These are phyloP conservation scores for Trebouxiophyceae sp. DNA, from an alignment of 163 green algal species.

Conservation along the genomic window DNA sequence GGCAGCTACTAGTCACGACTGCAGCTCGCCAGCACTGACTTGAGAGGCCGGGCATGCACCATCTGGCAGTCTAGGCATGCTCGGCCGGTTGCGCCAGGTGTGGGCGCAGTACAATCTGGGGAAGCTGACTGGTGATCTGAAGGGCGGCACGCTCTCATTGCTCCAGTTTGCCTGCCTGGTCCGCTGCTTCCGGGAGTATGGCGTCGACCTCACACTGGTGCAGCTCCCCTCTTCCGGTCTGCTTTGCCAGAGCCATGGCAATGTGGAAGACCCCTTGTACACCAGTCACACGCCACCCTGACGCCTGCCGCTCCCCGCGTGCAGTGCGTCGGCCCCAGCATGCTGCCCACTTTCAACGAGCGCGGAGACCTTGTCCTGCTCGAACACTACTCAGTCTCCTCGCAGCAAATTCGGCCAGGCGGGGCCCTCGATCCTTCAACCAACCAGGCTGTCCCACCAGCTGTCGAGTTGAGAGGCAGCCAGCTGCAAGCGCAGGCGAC, in stretches of 20 bases:
- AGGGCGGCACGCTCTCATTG: too few species aligned
- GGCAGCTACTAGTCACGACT: too few species aligned
- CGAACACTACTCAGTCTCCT: constrained; percentile 45
- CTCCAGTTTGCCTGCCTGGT: constrained; percentile 2
- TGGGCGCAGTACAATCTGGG: too few species aligned
- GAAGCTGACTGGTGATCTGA: too few species aligned
- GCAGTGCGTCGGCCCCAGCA: constrained; percentile 69
- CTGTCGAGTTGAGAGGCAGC: background rate
- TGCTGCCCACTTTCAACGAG: constrained; percentile 74
- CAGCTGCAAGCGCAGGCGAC: constrained; percentile 25
- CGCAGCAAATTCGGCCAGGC: constrained; percentile 13
- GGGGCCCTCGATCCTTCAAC: background rate
- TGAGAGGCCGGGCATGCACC: too few species aligned
- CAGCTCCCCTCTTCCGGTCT: background rate
- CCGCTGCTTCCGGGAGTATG: constrained; percentile 4
- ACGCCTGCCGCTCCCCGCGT: background rate
- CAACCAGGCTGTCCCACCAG: background rate
- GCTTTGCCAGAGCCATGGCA: background rate
- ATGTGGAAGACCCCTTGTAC: too few species aligned
- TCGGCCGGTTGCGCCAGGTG: too few species aligned
- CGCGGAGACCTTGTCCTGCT: constrained; percentile 62
- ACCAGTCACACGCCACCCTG: too few species aligned
- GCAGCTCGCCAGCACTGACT: too few species aligned
- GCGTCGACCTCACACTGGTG: constrained; percentile 5
- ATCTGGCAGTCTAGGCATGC: too few species aligned